Percentiles rank a stretch among this genome's conserved stretches.
Evolutionary conservation across 2,329 filamentous ascomycete genomes (phyloP).

Genomic region (Verticillium alfalfae): DNA sequence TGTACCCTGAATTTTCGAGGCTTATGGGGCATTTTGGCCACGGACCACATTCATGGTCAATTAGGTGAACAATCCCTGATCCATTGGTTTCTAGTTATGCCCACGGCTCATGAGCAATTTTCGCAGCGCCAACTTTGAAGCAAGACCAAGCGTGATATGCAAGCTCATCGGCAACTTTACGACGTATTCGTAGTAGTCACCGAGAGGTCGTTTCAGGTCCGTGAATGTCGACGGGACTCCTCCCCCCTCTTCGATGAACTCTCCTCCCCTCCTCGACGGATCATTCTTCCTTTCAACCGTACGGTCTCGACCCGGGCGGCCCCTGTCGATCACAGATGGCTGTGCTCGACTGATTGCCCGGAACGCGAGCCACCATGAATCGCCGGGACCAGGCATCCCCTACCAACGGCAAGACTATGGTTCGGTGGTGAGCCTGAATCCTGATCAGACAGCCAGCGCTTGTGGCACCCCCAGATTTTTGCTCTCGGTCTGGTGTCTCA

Average conservation of each 20-base stretch:
- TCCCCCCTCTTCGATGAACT: neutral
- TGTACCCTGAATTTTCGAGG: too few species aligned
- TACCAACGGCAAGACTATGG: neutral
- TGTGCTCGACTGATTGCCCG: neutral
- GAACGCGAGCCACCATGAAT: neutral
- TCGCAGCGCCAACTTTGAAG: too few species aligned
- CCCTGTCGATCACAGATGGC: neutral
- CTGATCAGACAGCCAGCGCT: neutral
- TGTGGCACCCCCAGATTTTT: neutral
- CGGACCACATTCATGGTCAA: neutral
- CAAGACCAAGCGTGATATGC: too few species aligned
- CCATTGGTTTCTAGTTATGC: neutral
- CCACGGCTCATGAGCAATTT: neutral
- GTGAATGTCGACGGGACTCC: neutral
- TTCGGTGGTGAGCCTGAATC: neutral
- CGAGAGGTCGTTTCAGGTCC: neutral
- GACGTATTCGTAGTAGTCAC: neutral
- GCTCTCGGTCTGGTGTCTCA: neutral
- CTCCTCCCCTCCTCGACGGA: neutral
- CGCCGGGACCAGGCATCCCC: neutral
- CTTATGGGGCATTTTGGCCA: too few species aligned
- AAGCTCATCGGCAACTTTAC: neutral
- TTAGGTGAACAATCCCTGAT: neutral
- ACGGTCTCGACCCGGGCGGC: neutral
- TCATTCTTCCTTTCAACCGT: neutral